Base-by-base conservation (phyloP, 2,329 filamentous ascomycete species). In the Fusarium poae region DNA sequence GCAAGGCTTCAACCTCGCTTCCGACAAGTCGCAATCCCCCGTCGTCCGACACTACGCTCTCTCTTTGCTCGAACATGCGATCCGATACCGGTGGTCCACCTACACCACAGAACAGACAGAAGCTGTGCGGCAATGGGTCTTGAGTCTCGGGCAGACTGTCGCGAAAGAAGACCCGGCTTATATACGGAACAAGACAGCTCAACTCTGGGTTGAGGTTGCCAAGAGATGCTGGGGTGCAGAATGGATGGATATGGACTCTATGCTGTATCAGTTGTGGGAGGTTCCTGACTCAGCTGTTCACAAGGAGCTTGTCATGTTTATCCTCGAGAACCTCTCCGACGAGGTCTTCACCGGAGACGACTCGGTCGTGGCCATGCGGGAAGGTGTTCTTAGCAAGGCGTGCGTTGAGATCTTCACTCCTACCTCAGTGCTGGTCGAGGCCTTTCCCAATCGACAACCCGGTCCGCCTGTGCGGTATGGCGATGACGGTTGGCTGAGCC, bases 351-450 rank as follows among this genome's bases (percentile, higher is more conserved):
- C 92, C 71, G 89, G 92, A 35, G 96, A 98, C 76, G 96, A 98
- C 79, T 87, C 92, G 3, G 90, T 94, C 6, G 94, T 95, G 16
- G 91, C 92, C 18, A 82, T 97, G 74, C 89, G 95, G 68, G 92
- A 95, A 76, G 91, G 90, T 52, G 88, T 92, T 57, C 86, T 99
- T 65, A 97, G 94, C 77, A 92, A 93, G 77, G 92, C 93, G 13
- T 92, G 96, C 75, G 92, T 98, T 65, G 96, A 98, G 78, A 94
- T 98, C 65, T 97, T 97, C 78, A 97, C 94, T 0, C 93, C 96
- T 2, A 84, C 88, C 25, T 81, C 84, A 2, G 90, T 97, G 21
- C 88, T 97, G 57, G 81, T 88, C 65, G 91, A 97, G 68, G 85
- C 91, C 25, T 93, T 94, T 74, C 91, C 92, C 13, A 89, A 91